phyloP scores from a whole-genome alignment of 2,329 filamentous ascomycete genomes.

The Zelopaecilomyces penicillatus region DNA sequence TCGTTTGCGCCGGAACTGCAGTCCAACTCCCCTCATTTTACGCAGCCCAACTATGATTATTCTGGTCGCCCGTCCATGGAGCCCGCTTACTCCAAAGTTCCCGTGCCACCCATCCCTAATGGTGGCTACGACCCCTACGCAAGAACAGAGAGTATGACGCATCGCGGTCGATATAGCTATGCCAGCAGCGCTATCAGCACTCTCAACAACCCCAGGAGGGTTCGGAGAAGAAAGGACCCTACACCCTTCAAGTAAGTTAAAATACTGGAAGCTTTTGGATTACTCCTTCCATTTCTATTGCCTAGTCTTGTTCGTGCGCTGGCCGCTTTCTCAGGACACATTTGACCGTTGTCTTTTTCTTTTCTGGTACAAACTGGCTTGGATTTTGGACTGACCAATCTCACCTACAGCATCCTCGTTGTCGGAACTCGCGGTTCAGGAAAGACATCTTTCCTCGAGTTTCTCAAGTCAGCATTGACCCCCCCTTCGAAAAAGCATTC shows the following conservation, averaged over 20 bases:
- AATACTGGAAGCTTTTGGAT: too few relatives aligned
- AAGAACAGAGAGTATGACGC: conserved; percentile 87
- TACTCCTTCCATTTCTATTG: too few relatives aligned
- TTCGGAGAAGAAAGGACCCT: conserved; percentile 91
- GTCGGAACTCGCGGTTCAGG: conserved; percentile 80
- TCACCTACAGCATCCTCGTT: conserved; percentile 64
- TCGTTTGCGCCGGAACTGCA: conserved; percentile 46
- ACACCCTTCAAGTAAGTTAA: conserved; percentile 93
- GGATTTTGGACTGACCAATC: conserved; percentile 1
- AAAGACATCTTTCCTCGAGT: conserved; percentile 95
- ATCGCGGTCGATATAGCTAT: conserved; percentile 93
- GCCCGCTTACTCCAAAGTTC: conserved; percentile 30
- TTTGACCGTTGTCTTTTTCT: background rate
- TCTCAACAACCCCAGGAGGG: conserved; percentile 84
- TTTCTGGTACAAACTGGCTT: conserved; percentile 9
- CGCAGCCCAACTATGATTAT: conserved; percentile 2
- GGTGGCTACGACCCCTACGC: conserved; percentile 68
- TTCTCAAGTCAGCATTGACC: conserved; percentile 78
- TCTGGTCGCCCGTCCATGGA: conserved; percentile 45
- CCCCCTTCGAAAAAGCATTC: conserved; percentile 71
- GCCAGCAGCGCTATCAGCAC: conserved; percentile 85
- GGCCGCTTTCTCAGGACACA: background rate
- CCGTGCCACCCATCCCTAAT: conserved; percentile 52
- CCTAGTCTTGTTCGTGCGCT: too few relatives aligned
- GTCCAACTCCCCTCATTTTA: conserved; percentile 45